phyloP scores from a whole-genome alignment of 257 asterid genomes.

The Solanum okadae region DNA sequence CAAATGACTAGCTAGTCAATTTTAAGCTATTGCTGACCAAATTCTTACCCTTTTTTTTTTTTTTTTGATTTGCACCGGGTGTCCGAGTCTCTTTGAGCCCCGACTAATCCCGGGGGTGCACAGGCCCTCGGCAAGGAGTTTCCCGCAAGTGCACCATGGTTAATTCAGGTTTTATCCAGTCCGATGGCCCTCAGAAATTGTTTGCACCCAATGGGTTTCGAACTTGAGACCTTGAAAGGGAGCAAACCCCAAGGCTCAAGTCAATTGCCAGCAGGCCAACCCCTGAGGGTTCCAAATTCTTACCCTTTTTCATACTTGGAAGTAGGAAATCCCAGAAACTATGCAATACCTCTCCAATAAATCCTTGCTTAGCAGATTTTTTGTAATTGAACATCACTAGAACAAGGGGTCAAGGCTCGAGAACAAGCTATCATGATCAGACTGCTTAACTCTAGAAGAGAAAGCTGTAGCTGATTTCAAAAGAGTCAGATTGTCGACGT shows the following conservation, averaged over 20 bases:
- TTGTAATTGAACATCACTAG: neutral
- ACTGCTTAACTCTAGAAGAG: neutral
- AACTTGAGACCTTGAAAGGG: no score
- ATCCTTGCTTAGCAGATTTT: neutral
- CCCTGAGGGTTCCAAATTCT: no score
- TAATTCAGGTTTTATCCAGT: no score
- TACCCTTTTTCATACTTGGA: neutral
- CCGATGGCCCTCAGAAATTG: no score
- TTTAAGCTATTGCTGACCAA: neutral
- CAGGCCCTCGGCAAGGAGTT: no score
- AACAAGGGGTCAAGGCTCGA: neutral
- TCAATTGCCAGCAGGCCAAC: no score
- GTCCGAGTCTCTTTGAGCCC: no score
- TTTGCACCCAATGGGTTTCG: no score
- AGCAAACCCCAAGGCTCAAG: no score
- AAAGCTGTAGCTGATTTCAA: neutral
- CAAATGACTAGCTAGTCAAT: neutral
- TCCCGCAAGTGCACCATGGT: no score
- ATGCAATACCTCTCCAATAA: neutral
- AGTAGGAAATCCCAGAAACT: neutral
- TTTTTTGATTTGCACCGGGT: no score
- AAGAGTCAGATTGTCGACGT: neutral
- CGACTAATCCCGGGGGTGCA: no score
- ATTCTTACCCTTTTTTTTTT: neutral
- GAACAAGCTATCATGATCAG: neutral